A percentile compares a stretch with the other conserved stretches of the same genome.
phyloP scores from a whole-genome alignment of 1,284 basidiomycete species.

The Rhizopogon hawkerae region DNA sequence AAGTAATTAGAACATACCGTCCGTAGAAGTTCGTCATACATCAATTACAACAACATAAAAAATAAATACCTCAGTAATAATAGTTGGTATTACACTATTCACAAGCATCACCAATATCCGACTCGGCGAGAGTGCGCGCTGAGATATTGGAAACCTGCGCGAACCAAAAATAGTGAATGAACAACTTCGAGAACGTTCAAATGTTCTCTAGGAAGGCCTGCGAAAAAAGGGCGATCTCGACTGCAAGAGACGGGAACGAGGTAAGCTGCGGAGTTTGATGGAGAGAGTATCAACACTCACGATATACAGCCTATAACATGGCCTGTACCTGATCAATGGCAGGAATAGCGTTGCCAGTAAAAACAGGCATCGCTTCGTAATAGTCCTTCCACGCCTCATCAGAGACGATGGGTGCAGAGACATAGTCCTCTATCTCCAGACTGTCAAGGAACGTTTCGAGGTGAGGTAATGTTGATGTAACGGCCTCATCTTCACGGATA shows the following conservation, averaged over 20 bases:
- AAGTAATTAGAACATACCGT: neutral
- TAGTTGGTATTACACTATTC: conserved; percentile 6
- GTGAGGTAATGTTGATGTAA: conserved; percentile 35
- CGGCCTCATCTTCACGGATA: conserved; percentile 35
- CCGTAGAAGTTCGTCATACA: conserved; percentile 2
- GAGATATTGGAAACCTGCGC: conserved; percentile 1
- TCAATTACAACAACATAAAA: conserved; percentile 1
- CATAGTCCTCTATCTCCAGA: conserved; percentile 39
- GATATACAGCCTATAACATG: conserved; percentile 10
- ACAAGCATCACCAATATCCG: conserved; percentile 5
- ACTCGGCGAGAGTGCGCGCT: conserved; percentile 1
- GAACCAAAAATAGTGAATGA: conserved; percentile 5
- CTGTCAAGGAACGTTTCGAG: conserved; percentile 33
- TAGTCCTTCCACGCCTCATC: conserved; percentile 44
- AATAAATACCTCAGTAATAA: neutral
- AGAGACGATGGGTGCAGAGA: conserved; percentile 43
- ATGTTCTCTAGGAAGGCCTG: conserved; percentile 1
- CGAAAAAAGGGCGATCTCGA: conserved; percentile 6
- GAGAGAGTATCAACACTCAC: conserved; percentile 5
- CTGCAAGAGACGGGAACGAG: conserved; percentile 2
- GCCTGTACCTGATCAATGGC: conserved; percentile 23
- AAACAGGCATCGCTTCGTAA: conserved; percentile 30
- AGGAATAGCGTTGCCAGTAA: conserved; percentile 37
- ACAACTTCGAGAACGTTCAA: neutral
- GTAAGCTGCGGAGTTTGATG: conserved; percentile 5